Base-by-base conservation (phyloP, 805 yeast species). In the Metschnikowia hibisci region DNA sequence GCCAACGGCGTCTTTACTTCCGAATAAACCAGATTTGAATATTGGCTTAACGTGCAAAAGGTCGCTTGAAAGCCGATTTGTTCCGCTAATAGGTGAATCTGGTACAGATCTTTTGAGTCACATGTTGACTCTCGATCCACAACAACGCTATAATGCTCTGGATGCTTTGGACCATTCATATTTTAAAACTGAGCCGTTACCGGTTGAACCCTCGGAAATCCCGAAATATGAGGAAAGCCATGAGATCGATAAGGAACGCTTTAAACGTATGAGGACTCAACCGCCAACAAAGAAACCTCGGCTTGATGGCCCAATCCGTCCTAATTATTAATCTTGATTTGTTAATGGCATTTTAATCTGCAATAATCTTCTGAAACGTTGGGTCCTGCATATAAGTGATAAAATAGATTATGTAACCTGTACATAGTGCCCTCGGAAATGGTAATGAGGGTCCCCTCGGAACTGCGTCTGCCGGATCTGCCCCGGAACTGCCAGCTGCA, bases 221-320 rank as follows among this genome's bases (percentile, higher is more conserved):
- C 84, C 88, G 3, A 74, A 74, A 23, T 84, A 84, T 51, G 90
- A 84, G 51, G 95, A 90, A 50, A 80, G 95, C 48, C 97, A 93
- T 61, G 98, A 91, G 62, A 76, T 89, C 20, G 96, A 88, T 62
- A 78, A 78, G 37, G 78, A 79, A 48, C 70, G 79, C 50, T 70
- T 66, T 72, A 76, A 64, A 73, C 73, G 60, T 68, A 68, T 58
- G 76, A 41, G 55, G 15, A 12, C 29, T 8, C 46, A 6, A 31
- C 31, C 39, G 13, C 31, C 10, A 26, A 37, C 45, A 9, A 47
- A 47, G 18, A 30, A 39, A 31, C 42, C 45, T 22, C 25, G 41
- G 31, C 8, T 39, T 2, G 34, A 30, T 23, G 26, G 32, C n/a
- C 43, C 34, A n/a, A 40, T 36, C 6, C 20, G 39, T 25, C 39